Evolutionary conservation across 495 filamentous ascomycete genomes (phyloP), one percentile per base, ranked within the genome.

Genomic region (Pyrenopolyporus hunteri): DNA sequence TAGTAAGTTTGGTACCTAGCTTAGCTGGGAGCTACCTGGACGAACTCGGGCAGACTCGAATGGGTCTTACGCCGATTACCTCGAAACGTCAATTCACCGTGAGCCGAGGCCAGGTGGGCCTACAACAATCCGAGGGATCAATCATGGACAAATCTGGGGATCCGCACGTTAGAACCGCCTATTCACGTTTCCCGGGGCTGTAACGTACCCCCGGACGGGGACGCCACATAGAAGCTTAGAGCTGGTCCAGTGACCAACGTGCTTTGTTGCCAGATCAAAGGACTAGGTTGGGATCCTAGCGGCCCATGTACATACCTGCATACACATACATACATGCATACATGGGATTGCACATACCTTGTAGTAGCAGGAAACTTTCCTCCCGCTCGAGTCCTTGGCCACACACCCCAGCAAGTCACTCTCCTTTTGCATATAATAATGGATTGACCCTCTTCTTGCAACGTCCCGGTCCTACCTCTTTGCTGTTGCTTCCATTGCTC

Each of bases 241-340:
- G 50, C 25, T 47, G 57, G 63, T 61, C 56, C 48, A 66, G 36
- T 66, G 63, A 59, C 63, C 57, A 60, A 42, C 33, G 7, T 61
- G 51, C 63, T 60, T 66, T 66, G 57, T 66, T 56, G 33, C 45
- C 33, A 57, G 45, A 60, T 65, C 62, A 65, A 65, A 65, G 61
- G 43, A 29, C 48, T 22, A 40, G 31, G 23, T 54, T 47, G 31
- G 20, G 23, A 23, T 45, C 11, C 11, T 25, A 16, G 13, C 11
- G 20, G 14, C 42, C 40, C 31, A 26, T 48, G 22, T 57, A 45
- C 45, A 11, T n/a, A n/a, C n/a, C n/a, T n/a, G n/a, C n/a, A n/a
- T n/a, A n/a, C n/a, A n/a, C n/a, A n/a, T n/a, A n/a, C n/a, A n/a
- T n/a, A n/a, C n/a, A n/a, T n/a, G n/a, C n/a, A n/a, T n/a, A n/a